Conservation (phyloP, 495 filamentous ascomycete genomes). For the Aspergillus olivimuriae region DNA sequence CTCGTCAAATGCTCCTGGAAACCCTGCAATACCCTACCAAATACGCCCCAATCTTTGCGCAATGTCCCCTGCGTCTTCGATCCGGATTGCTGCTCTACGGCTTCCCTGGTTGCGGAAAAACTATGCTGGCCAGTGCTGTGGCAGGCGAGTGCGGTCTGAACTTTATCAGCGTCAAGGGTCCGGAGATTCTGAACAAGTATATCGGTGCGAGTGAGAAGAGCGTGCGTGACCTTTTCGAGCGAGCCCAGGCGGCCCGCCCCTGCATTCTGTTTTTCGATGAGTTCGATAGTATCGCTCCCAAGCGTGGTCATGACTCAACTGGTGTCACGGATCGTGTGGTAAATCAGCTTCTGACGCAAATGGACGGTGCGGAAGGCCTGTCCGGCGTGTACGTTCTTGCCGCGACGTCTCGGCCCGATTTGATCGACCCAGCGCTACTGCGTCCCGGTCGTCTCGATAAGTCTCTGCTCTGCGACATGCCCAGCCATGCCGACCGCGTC, state of each 20-base stretch:
- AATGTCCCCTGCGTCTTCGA: constrained; percentile 85
- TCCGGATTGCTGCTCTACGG: constrained; percentile 91
- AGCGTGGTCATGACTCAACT: constrained; percentile 92
- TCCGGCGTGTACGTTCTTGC: constrained; percentile 94
- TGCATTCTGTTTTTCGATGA: constrained; percentile 98
- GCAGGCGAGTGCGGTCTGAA: constrained; percentile 95
- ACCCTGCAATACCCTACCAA: constrained; percentile 96
- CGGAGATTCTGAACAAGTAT: constrained; percentile 97
- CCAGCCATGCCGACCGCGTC: constrained; percentile 64
- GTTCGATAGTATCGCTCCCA: constrained; percentile 95
- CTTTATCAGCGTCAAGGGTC: constrained; percentile 96
- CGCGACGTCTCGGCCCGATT: constrained; percentile 81
- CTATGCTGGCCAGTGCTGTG: constrained; percentile 84
- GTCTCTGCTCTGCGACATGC: constrained; percentile 82
- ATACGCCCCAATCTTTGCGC: constrained; percentile 95
- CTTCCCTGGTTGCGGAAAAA: constrained; percentile 95
- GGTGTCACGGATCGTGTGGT: constrained; percentile 98
- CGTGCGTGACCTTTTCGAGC: constrained; percentile 89
- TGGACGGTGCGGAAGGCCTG: constrained; percentile 96
- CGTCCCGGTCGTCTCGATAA: constrained; percentile 90
- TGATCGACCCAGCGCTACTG: constrained; percentile 90
- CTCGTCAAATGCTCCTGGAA: constrained; percentile 80
- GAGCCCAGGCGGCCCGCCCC: constrained; percentile 80
- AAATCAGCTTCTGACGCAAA: constrained; percentile 95
- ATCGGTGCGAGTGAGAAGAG: constrained; percentile 94